Evolutionary conservation across 2,329 filamentous ascomycete species (phyloP).

Genomic region (Leptographium lundbergii): DNA sequence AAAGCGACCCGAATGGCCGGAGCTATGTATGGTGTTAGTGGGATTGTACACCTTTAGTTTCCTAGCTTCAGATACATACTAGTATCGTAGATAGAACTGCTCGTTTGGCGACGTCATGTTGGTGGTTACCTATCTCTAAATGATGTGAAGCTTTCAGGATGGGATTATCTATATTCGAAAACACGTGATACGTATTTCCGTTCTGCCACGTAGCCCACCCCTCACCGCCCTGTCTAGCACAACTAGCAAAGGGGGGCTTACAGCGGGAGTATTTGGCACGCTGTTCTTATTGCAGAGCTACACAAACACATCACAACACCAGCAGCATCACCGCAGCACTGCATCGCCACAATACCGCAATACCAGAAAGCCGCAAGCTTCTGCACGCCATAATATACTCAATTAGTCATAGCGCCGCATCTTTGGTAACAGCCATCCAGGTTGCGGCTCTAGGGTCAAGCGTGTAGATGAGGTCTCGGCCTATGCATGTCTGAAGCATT

Average conservation of each 20-base stretch:
- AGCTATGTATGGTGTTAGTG: slow-evolving; percentile 40
- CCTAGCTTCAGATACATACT: slow-evolving; percentile 46
- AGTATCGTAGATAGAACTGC: slow-evolving; percentile 93
- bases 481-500: background rate
- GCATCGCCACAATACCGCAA: background rate
- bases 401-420: background rate
- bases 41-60: background rate
- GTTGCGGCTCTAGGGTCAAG: slow-evolving; percentile 2
- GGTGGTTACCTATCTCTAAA: background rate
- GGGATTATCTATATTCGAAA: background rate
- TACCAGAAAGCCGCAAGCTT: background rate
- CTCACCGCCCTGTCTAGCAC: slow-evolving; percentile 10
- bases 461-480: background rate
- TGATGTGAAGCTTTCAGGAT: background rate
- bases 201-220: slow-evolving; percentile 12
- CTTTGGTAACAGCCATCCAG: slow-evolving; percentile 1
- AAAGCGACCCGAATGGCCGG: slow-evolving; percentile 92
- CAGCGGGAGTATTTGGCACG: slow-evolving; percentile 11
- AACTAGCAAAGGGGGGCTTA: slow-evolving; percentile 8
- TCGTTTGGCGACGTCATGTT: slow-evolving; percentile 54
- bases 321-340: background rate
- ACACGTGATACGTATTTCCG: slow-evolving; percentile 5
- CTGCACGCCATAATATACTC: background rate
- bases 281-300: slow-evolving; percentile 9
- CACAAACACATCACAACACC: background rate